phyloP scores from a whole-genome alignment of 2,329 filamentous ascomycete genomes.

The Fusarium coicis region DNA sequence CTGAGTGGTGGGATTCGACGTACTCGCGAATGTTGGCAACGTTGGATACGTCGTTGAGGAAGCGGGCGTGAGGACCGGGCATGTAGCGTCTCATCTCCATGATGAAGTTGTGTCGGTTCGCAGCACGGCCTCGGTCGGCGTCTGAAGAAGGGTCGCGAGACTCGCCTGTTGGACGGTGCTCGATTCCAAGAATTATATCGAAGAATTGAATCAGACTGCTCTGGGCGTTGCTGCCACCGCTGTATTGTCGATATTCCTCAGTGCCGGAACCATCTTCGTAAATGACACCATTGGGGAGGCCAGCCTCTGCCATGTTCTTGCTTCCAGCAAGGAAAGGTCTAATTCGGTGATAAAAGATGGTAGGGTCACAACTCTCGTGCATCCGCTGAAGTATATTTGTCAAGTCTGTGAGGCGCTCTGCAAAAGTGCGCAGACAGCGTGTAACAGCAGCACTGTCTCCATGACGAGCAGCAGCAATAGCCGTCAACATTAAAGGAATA shows the following conservation, averaged over 20 bases:
- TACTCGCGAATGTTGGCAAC: constrained; percentile 91
- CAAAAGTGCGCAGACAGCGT: constrained; percentile 81
- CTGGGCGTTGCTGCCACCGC: constrained; percentile 95
- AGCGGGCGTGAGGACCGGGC: constrained; percentile 91
- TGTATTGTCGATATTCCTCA: constrained; percentile 82
- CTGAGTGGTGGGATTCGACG: constrained; percentile 70
- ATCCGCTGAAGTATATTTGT: constrained; percentile 83
- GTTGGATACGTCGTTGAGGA: constrained; percentile 80
- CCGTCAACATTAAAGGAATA: constrained; percentile 87
- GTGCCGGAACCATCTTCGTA: constrained; percentile 83
- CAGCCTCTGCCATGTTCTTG: constrained; percentile 97
- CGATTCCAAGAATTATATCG: constrained; percentile 88
- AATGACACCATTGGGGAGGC: constrained; percentile 85
- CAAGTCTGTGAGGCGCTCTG: constrained; percentile 88
- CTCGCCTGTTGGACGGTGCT: constrained; percentile 89
- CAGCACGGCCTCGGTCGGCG: constrained; percentile 56
- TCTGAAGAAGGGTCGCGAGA: constrained; percentile 60
- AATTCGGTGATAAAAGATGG: constrained; percentile 95
- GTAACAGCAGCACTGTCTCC: constrained; percentile 78
- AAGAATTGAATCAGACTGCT: constrained; percentile 98
- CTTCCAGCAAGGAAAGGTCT: constrained; percentile 95
- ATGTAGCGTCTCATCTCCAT: constrained; percentile 97
- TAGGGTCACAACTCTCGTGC: constrained; percentile 95
- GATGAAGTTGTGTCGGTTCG: constrained; percentile 81
- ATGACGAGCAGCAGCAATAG: constrained; percentile 81